Evolutionary conservation across 345 rosid genomes (phyloP).

Genomic region (Pistacia integerrima): DNA sequence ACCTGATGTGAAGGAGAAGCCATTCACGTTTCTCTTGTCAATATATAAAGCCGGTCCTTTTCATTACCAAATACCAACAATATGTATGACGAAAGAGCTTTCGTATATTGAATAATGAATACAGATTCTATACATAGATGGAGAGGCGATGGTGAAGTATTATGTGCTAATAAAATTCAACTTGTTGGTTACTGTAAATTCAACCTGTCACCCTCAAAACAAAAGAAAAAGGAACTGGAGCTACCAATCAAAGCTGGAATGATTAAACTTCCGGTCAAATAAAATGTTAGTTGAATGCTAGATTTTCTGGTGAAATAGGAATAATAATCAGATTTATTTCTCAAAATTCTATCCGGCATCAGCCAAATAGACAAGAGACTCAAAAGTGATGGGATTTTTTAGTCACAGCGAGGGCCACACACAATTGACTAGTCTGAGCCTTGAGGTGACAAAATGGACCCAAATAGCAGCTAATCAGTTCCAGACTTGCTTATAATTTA

Average conservation of each 20-base stretch:
- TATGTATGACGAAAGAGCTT: too few relatives aligned
- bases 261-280: neutral
- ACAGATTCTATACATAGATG: too few relatives aligned
- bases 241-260: neutral
- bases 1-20: neutral
- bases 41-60: too few relatives aligned
- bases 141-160: too few relatives aligned
- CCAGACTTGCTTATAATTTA: neutral
- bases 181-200: too few relatives aligned
- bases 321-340: neutral
- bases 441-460: neutral
- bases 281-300: slow-evolving; percentile 9
- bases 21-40: neutral
- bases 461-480: neutral
- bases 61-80: too few relatives aligned
- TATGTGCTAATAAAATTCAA: too few relatives aligned
- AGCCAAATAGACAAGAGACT: neutral
- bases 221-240: neutral
- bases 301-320: neutral
- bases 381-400: neutral
- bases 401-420: neutral
- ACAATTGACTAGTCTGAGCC: neutral
- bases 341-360: neutral
- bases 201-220: too few relatives aligned
- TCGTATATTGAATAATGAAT: too few relatives aligned